These are phyloP conservation scores for Mollisia scopiformis DNA, from an alignment of 2,329 filamentous ascomycete species.

Conservation along the genomic window DNA sequence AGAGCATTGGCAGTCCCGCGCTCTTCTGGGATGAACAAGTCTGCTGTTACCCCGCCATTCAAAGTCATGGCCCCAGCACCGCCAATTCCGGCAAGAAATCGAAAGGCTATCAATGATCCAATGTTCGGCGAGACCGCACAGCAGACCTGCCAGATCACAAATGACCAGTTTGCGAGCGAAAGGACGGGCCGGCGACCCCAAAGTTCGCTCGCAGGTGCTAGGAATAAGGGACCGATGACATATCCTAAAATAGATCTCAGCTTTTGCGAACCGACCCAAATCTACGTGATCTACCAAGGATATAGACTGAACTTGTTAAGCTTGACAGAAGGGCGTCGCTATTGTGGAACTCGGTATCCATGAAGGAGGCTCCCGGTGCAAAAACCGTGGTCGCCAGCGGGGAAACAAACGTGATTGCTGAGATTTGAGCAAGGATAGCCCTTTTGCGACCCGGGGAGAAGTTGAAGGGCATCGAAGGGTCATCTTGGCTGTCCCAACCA, in stretches of 20 bases:
- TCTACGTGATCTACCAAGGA: no score
- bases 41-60: slow-evolving; percentile 45
- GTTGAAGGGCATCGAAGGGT: slow-evolving; percentile 20
- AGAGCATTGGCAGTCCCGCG: slow-evolving; percentile 35
- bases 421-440: slow-evolving; percentile 10
- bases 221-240: slow-evolving; percentile 56
- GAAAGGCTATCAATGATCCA: slow-evolving; percentile 46
- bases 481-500: slow-evolving; percentile 21
- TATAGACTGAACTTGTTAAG: no score
- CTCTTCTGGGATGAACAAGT: slow-evolving; percentile 39
- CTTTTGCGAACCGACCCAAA: not conserved
- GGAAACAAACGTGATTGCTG: slow-evolving; percentile 23
- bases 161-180: slow-evolving; percentile 58
- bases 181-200: slow-evolving; percentile 64
- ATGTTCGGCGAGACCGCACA: slow-evolving; percentile 61
- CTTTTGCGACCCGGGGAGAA: slow-evolving; percentile 13
- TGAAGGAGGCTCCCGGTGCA: slow-evolving; percentile 40
- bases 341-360: slow-evolving; percentile 24
- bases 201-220: slow-evolving; percentile 63
- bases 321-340: slow-evolving; percentile 12
- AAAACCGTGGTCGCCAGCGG: slow-evolving; percentile 44
- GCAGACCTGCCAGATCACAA: slow-evolving; percentile 64
- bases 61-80: slow-evolving; percentile 47
- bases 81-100: slow-evolving; percentile 49
- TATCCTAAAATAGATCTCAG: slow-evolving; percentile 43